Percentiles rank a stretch among this genome's conserved stretches.
Evolutionary conservation across 805 yeast genomes (phyloP).

Genomic region (Teunomyces cretensis): DNA sequence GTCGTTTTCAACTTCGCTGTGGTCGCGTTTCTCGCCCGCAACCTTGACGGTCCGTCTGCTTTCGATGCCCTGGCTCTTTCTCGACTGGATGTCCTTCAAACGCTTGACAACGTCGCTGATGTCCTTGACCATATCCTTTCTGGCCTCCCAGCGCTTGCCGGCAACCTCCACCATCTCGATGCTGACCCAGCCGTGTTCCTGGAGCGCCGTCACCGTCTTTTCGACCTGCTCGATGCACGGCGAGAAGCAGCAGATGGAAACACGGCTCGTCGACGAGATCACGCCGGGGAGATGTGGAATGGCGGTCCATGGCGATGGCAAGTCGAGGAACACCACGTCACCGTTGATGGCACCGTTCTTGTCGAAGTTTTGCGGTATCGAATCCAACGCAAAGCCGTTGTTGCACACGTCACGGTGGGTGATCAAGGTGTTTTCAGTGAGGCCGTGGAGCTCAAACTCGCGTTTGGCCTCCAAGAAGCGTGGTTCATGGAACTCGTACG

Average conservation of each 20-base stretch:
- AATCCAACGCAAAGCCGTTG: slow-evolving; percentile 67
- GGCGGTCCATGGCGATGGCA: slow-evolving; percentile 98
- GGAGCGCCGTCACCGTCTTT: slow-evolving; percentile 74
- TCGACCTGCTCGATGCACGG: slow-evolving; percentile 98
- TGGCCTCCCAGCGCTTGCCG: slow-evolving; percentile 83
- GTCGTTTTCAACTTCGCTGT: slow-evolving; percentile 14
- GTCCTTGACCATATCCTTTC: slow-evolving; percentile 81
- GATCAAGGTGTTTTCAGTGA: slow-evolving; percentile 55
- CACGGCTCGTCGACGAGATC: slow-evolving; percentile 50
- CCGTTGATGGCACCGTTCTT: slow-evolving; percentile 45
- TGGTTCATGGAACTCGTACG: slow-evolving; percentile 89
- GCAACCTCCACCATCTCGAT: slow-evolving; percentile 92
- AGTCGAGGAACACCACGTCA: slow-evolving; percentile 78
- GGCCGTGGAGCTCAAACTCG: slow-evolving; percentile 75
- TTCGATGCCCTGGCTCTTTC: slow-evolving; percentile 65
- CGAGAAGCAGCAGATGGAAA: slow-evolving; percentile 88
- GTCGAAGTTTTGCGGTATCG: slow-evolving; percentile 25
- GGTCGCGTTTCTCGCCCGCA: slow-evolving; percentile 20
- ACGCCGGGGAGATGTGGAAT: slow-evolving; percentile 70
- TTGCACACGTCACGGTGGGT: slow-evolving; percentile 93
- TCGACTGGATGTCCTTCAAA: slow-evolving; percentile 71
- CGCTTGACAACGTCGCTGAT: slow-evolving; percentile 76
- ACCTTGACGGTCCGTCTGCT: slow-evolving; percentile 45
- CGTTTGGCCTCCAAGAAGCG: slow-evolving; percentile 73
- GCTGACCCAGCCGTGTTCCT: slow-evolving; percentile 74